These are phyloP conservation scores for Chrysosphaeria jannelii DNA, from an alignment of 2,329 filamentous ascomycete species.

Conservation along the genomic window DNA sequence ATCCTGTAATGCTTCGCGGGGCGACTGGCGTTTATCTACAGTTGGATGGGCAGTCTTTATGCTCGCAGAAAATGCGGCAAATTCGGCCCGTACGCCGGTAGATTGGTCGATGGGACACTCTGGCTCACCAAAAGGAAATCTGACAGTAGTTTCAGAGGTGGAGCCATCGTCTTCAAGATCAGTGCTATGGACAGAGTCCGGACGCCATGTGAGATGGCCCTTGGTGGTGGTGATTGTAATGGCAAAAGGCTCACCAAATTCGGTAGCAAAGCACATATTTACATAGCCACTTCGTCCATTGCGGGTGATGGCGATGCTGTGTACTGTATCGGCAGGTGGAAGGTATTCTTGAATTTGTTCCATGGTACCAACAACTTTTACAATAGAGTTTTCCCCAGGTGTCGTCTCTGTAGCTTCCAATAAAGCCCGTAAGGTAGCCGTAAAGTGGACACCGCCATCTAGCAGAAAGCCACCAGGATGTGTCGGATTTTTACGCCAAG, in stretches of 20 bases:
- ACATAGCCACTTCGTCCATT: slow-evolving; percentile 6
- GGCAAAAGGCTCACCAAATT: slow-evolving; percentile 7
- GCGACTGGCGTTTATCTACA: slow-evolving; percentile 6
- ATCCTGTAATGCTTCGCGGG: slow-evolving; percentile 8
- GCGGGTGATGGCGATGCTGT: slow-evolving; percentile 14
- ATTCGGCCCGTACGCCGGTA: slow-evolving; percentile 8
- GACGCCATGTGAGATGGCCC: slow-evolving; percentile 7
- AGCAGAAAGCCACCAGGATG: slow-evolving; percentile 52
- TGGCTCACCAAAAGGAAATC: too few relatives aligned
- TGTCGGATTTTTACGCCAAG: slow-evolving; percentile 32
- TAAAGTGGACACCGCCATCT: slow-evolving; percentile 45
- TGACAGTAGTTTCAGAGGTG: slow-evolving; percentile 1
- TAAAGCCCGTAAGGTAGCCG: slow-evolving; percentile 29
- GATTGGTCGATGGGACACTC: slow-evolving; percentile 4
- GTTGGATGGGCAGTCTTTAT: slow-evolving; percentile 5
- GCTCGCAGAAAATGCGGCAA: slow-evolving; percentile 7
- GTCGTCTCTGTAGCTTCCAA: slow-evolving; percentile 14
- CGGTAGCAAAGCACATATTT: slow-evolving; percentile 8
- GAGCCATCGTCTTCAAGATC: not conserved
- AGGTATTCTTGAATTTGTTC: slow-evolving; percentile 22
- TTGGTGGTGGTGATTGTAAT: slow-evolving; percentile 7
- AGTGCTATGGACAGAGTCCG: slow-evolving; percentile 5
- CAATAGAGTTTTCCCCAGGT: slow-evolving; percentile 9
- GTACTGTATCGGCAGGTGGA: slow-evolving; percentile 34
- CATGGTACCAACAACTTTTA: slow-evolving; percentile 22